These are phyloP conservation scores for Penicillium arizonense DNA, from an alignment of 495 filamentous ascomycete species.

Conservation along the genomic window DNA sequence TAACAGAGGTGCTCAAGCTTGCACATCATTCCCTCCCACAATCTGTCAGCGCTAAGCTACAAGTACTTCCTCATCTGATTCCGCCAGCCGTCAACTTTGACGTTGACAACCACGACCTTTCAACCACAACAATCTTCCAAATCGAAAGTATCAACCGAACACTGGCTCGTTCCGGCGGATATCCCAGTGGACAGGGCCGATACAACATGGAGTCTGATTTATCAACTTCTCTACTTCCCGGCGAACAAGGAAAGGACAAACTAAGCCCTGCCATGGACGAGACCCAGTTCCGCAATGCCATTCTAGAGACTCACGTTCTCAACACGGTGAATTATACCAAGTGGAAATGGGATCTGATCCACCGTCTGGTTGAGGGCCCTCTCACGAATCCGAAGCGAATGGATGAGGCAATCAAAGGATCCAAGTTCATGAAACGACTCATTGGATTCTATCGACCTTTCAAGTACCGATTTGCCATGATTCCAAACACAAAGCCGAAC, in stretches of 20 bases:
- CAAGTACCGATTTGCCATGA: slow-evolving; percentile 89
- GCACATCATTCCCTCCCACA: slow-evolving; percentile 81
- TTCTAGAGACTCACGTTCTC: slow-evolving; percentile 85
- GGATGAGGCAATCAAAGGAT: slow-evolving; percentile 90
- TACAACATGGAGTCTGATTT: slow-evolving; percentile 48
- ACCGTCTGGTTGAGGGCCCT: slow-evolving; percentile 89
- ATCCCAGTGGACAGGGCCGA: slow-evolving; percentile 37
- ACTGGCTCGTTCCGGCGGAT: slow-evolving; percentile 69
- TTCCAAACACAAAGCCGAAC: slow-evolving; percentile 83
- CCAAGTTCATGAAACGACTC: slow-evolving; percentile 92
- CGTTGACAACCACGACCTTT: slow-evolving; percentile 69
- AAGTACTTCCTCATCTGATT: slow-evolving; percentile 81
- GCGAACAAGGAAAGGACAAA: slow-evolving; percentile 70
- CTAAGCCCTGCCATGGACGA: slow-evolving; percentile 79
- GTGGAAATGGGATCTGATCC: slow-evolving; percentile 95
- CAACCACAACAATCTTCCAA: slow-evolving; percentile 88
- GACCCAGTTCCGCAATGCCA: slow-evolving; percentile 74
- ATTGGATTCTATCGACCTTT: slow-evolving; percentile 95
- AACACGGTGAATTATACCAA: slow-evolving; percentile 83
- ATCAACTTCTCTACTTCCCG: slow-evolving; percentile 38
- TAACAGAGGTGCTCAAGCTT: slow-evolving; percentile 87
- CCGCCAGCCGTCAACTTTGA: slow-evolving; percentile 68
- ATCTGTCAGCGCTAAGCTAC: slow-evolving; percentile 72
- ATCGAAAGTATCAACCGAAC: slow-evolving; percentile 97
- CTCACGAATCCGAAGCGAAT: slow-evolving; percentile 87